Evolutionary conservation across 352 stramenopile genomes (phyloP).

Genomic region (Thraustotheca clavata): DNA sequence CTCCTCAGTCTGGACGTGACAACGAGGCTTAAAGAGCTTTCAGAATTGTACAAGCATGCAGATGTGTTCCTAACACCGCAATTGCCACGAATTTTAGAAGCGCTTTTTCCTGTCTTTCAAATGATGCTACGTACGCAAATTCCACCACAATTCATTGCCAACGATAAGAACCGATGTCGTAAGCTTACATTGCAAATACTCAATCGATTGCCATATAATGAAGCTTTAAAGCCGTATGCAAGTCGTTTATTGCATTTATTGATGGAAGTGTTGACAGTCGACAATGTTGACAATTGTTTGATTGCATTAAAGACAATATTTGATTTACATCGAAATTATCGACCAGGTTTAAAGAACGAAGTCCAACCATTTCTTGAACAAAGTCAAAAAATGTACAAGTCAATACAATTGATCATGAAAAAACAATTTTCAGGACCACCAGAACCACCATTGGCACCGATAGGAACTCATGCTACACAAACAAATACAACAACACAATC

Average conservation of each 20-base stretch:
- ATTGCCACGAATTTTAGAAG: constrained; percentile 85
- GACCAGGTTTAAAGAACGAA: constrained; percentile 80
- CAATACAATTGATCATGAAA: constrained; percentile 69
- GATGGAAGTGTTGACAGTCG: constrained; percentile 89
- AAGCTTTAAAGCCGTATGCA: constrained; percentile 91
- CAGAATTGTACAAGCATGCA: constrained; percentile 77
- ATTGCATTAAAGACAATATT: constrained; percentile 94
- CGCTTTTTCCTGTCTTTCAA: constrained; percentile 87
- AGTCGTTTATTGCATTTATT: constrained; percentile 86
- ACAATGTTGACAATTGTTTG: constrained; percentile 97
- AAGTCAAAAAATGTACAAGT: constrained; percentile 88
- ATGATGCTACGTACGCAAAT: constrained; percentile 70
- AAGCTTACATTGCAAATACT: constrained; percentile 93
- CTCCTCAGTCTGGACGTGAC: constrained; percentile 69
- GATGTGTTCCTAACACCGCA: constrained; percentile 86
- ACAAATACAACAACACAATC: constrained; percentile 4
- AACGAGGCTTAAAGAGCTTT: constrained; percentile 71
- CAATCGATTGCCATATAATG: constrained; percentile 91
- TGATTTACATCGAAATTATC: constrained; percentile 96
- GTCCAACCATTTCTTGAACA: constrained; percentile 86
- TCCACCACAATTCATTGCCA: constrained; percentile 61
- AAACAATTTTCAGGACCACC: constrained; percentile 71
- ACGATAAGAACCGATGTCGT: constrained; percentile 80
- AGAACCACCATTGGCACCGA: constrained; percentile 23
- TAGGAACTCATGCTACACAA: not conserved